A percentile compares a stretch with the other conserved stretches of the same genome.
These are phyloP conservation scores for Jaapia argillacea DNA, from an alignment of 768 basidiomycete species.

Conservation along the genomic window DNA sequence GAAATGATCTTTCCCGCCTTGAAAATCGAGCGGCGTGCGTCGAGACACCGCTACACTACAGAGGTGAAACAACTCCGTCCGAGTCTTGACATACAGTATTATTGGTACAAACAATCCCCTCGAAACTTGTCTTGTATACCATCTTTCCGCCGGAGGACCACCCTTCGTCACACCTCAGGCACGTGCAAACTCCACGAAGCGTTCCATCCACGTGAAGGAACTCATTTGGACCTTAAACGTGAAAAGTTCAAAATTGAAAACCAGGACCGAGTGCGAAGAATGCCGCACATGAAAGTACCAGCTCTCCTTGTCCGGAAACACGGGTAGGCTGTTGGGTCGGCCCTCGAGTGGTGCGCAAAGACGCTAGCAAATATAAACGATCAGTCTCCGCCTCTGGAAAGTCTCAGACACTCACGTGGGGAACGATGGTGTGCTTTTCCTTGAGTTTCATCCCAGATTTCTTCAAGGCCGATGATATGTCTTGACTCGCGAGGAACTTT, in stretches of 20 bases:
- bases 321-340: conserved; percentile 18
- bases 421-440: conserved; percentile 23
- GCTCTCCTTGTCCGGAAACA: conserved; percentile 21
- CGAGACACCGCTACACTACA: no score
- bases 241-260: not conserved
- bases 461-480: conserved; percentile 13
- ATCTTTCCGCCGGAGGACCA: no score
- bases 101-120: no score
- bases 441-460: conserved; percentile 14
- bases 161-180: no score
- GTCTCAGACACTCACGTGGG: conserved; percentile 23
- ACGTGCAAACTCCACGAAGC: not conserved
- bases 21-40: no score
- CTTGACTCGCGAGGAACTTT: conserved; percentile 21
- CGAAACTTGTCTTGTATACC: no score
- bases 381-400: no score
- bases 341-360: conserved; percentile 18
- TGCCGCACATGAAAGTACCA: conserved; percentile 23
- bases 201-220: not conserved
- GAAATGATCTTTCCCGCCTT: no score
- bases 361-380: no score
- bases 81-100: no score
- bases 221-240: not conserved
- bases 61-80: no score
- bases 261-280: not conserved